Evolutionary conservation across 352 stramenopile genomes (phyloP).

Genomic region (Lagenidium giganteum): DNA sequence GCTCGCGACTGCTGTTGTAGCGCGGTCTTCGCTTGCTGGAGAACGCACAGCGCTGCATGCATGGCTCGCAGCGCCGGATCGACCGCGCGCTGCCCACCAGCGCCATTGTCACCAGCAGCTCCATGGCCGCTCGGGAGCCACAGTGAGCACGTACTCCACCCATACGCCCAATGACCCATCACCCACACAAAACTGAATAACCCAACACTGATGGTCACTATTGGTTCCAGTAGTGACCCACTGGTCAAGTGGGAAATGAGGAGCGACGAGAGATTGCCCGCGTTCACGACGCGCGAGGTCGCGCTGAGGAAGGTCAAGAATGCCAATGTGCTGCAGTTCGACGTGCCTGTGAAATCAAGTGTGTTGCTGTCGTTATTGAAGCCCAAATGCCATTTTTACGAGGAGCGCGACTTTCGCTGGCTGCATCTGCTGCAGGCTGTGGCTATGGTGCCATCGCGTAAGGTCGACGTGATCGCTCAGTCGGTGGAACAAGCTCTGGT

Average conservation of each 20-base stretch:
- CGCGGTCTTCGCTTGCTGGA: constrained; percentile 24
- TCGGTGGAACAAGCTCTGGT: constrained; percentile 33
- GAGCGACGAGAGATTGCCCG: constrained; percentile 28
- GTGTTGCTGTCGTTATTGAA: constrained; percentile 40
- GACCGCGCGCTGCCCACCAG: constrained; percentile 41
- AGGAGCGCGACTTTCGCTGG: constrained; percentile 45
- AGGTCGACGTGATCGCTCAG: constrained; percentile 29
- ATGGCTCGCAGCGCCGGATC: background rate
- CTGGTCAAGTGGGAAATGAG: too few species aligned
- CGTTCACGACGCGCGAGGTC: constrained; percentile 39
- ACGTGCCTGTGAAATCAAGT: constrained; percentile 27
- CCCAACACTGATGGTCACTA: too few species aligned
- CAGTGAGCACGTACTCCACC: too few species aligned
- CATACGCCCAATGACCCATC: too few species aligned
- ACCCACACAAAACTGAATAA: too few species aligned
- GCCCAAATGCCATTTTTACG: constrained; percentile 32
- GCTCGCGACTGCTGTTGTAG: constrained; percentile 1
- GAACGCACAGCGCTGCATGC: constrained; percentile 1
- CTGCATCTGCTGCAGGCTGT: constrained; percentile 49
- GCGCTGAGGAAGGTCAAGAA: constrained; percentile 35
- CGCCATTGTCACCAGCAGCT: constrained; percentile 37
- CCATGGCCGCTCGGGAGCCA: too few species aligned
- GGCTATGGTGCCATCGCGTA: constrained; percentile 46
- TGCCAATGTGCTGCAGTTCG: constrained; percentile 36
- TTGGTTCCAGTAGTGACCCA: too few species aligned